Percentiles rank a stretch among this genome's conserved stretches.
Evolutionary conservation across 2,329 filamentous ascomycete species (phyloP).

Genomic region (Phaeosphaeria sp.): DNA sequence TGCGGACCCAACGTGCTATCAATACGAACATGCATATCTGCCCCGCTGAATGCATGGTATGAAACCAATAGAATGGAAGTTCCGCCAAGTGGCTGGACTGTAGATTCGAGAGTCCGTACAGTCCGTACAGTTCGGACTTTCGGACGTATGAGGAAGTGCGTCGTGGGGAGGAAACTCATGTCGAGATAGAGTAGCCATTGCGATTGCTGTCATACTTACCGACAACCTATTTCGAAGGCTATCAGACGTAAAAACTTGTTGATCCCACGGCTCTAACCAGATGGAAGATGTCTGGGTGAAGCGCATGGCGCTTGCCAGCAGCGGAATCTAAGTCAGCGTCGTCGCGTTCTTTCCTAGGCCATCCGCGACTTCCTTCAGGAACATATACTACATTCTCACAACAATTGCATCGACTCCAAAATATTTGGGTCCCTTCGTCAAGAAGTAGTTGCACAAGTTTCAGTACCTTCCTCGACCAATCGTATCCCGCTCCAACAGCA

Average conservation of each 20-base stretch:
- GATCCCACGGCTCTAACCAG: no score
- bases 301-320: no score
- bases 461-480: neutral
- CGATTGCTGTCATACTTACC: neutral
- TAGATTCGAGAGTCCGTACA: neutral
- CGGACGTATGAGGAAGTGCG: neutral
- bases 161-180: neutral
- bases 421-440: neutral
- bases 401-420: no score
- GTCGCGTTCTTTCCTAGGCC: neutral
- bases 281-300: no score
- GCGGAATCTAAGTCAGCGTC: neutral
- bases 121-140: neutral
- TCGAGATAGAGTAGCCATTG: neutral
- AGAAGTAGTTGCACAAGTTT: neutral
- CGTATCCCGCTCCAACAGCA: neutral
- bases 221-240: neutral
- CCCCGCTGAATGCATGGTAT: neutral
- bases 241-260: no score
- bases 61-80: neutral
- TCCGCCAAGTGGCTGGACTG: neutral
- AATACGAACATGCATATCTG: neutral
- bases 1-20: neutral
- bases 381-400: neutral
- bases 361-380: neutral